Percentiles rank a stretch among this genome's conserved stretches.
These are phyloP conservation scores for Pneumocystis canis DNA, from an alignment of 1,139 yeast genomes.

Conservation along the genomic window DNA sequence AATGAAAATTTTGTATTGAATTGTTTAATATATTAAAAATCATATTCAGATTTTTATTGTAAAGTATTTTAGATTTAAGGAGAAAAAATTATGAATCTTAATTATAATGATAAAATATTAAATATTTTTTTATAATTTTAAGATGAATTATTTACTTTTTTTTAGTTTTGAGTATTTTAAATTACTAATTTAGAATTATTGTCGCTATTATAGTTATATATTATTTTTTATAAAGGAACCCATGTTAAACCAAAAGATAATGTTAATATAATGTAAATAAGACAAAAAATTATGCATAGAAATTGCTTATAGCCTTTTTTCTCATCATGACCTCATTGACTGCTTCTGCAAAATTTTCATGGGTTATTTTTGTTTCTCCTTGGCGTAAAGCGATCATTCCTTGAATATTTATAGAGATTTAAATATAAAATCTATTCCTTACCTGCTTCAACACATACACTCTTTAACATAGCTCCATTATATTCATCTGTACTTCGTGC, in stretches of 20 bases:
- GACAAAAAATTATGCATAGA: conserved; percentile 51
- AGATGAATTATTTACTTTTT: neutral
- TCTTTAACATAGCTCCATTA: conserved; percentile 96
- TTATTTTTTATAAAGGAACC: neutral
- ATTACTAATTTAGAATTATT: neutral
- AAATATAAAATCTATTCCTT: neutral
- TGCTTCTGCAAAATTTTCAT: conserved; percentile 97
- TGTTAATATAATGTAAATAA: neutral
- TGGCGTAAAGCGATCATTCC: conserved; percentile 88
- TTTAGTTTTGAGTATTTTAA: neutral
- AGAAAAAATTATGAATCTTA: too few species aligned
- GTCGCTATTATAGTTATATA: neutral
- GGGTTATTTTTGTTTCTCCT: conserved; percentile 81
- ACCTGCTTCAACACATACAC: conserved; percentile 97
- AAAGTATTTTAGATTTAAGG: too few species aligned
- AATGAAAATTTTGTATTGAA: neutral
- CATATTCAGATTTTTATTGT: too few species aligned
- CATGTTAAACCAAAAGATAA: neutral
- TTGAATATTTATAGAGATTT: neutral
- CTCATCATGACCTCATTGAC: conserved; percentile 97
- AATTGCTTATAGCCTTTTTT: conserved; percentile 84
- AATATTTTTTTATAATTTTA: neutral
- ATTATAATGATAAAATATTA: neutral
- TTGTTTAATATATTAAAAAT: too few species aligned
- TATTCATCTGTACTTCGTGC: conserved; percentile 97